Base-by-base conservation (phyloP, 2,329 filamentous ascomycete species). In the Botryotinia globosa region DNA sequence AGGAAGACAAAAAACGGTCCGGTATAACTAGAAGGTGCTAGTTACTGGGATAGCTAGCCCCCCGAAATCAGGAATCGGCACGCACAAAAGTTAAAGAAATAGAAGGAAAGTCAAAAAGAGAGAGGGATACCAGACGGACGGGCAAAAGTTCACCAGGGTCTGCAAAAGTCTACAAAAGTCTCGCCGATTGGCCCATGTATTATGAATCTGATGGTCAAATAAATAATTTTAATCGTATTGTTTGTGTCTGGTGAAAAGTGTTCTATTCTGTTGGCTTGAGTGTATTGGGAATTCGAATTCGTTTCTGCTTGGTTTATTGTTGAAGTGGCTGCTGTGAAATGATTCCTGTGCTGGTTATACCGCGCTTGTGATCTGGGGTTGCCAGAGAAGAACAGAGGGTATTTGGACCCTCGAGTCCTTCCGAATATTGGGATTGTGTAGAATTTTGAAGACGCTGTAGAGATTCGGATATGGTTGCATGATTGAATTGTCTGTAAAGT, bases 381-480 rank as follows among this genome's bases (percentile, higher is more conserved):
- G 2, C 7, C 42, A 18, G 6, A n/a, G 48, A 14, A 51, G 22
- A 51, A 51, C 4, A n/a, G 16, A 51, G 48, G 25, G 10, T 14
- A 14, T 51, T 6, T 10, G 14, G 25, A 10, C 3, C 10, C 12
- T 51, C 4, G 5, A n/a, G 48, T 16, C 9, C 4, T 14, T n/a
- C 16, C 48, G 25, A 51, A n/a, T 14, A 7, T n/a, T 14, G 12
- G 25, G 48, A 7, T 51, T 51, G 25, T n/a, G 2, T 51, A 3
- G 1, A 1, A 14, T 51, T 0, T 51, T n/a, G 1, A 51, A n/a
- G 25, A 14, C 12, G 12, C 12, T n/a, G 25, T 0, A n/a, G 48
- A n/a, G 25, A n/a, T 14, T 16, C 12, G 3, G 2, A n/a, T 51
- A n/a, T 54, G 2, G 6, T 18, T 29, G n/a, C 7, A 18, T 56